Evolutionary conservation across 2,329 filamentous ascomycete species (phyloP), one percentile per base, ranked within the genome.

Genomic region (Sodiomyces alkalinus): DNA sequence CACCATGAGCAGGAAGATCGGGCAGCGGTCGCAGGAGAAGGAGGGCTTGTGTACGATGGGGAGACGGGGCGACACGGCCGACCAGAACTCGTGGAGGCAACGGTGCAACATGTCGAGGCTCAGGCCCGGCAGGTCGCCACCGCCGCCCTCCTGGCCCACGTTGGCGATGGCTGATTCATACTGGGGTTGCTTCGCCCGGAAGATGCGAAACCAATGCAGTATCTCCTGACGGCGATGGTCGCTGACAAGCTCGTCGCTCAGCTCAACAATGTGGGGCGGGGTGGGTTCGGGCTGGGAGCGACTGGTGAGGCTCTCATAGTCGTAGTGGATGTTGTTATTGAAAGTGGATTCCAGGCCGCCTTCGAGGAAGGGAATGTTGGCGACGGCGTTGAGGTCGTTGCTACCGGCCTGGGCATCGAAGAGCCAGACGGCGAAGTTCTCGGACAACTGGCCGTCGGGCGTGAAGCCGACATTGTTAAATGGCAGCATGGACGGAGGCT

Each of bases 11-110:
- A 93, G 63, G 19, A 85, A 61, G 35, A 82, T 73, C 1, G 79
- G 76, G 26, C 80, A 86, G n/a, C 73, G 71, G 40, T 82, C 78
- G 6, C 79, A 69, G 4, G 74, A 77, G 48, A 93, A 94, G 0
- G 83, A 92, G 2, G 83, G 80, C 42, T 82, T 79, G 46, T 93
- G 85, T 21, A 93, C 62, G 33, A 94, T 86, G 7, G 86, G 86
- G 30, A 93, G 58, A 37, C 92, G 81, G 6, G 80, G 75, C 36
- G 87, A 83, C 31, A 92, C 80, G 43, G 81, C 72, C 28, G 78
- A 70, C 85, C 85, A 94, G 51, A 82, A 94, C 24, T 81, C 81
- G n/a, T 72, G 68, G 35, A 87, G 68, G 43, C 86, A 92, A 10
- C 78, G 78, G 43, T 82, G 75, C 65, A 92, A 76, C 71, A 87